phyloP scores from a whole-genome alignment of 2,329 filamentous ascomycete genomes.

The Venturia carpophila region DNA sequence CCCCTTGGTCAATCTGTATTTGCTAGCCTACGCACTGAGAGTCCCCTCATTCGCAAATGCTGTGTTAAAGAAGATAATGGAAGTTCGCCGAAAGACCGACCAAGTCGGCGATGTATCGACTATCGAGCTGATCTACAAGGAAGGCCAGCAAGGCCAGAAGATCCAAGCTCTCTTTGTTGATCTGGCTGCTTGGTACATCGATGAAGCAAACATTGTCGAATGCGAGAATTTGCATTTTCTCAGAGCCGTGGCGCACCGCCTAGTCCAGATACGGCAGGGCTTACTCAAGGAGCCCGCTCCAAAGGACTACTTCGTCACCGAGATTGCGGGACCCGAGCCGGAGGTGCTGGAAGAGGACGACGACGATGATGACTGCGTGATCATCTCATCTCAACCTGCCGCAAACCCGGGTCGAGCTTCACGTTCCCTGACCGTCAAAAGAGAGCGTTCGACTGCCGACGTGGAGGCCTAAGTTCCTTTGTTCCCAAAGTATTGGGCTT shows the following conservation, averaged over 20 bases:
- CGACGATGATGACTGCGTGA: slow-evolving; percentile 2
- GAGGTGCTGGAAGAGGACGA: neutral
- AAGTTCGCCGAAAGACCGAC: neutral
- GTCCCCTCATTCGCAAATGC: neutral
- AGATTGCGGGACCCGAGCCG: neutral
- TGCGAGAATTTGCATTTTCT: neutral
- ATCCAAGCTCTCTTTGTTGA: neutral
- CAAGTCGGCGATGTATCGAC: neutral
- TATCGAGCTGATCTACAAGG: neutral
- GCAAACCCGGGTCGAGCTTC: neutral
- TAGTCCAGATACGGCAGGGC: neutral
- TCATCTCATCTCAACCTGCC: neutral
- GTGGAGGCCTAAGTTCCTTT: neutral
- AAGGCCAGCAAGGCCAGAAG: neutral
- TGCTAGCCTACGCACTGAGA: neutral
- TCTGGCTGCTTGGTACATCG: neutral
- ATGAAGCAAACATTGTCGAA: neutral
- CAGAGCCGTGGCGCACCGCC: neutral
- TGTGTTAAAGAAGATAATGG: neutral
- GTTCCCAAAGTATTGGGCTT: neutral
- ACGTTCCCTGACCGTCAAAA: neutral
- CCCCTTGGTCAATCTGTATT: neutral
- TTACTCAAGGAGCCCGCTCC: neutral
- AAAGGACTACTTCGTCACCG: neutral
- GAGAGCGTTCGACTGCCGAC: neutral